These are phyloP conservation scores for Aspergillus carbonarius DNA, from an alignment of 2,329 filamentous ascomycete genomes.

Conservation along the genomic window DNA sequence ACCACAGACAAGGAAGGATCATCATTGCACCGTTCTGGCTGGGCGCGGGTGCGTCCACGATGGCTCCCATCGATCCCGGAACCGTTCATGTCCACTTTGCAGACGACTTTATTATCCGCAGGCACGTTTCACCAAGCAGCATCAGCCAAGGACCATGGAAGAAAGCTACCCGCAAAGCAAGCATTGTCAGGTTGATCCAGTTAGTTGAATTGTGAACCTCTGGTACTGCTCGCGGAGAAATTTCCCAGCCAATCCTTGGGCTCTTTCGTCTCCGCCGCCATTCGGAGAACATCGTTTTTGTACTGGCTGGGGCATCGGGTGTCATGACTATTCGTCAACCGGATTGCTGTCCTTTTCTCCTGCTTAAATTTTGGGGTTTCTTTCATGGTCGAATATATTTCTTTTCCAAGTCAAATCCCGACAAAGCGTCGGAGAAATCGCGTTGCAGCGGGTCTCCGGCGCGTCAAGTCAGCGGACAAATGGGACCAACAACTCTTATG, in stretches of 20 bases:
- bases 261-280: conserved; percentile 14
- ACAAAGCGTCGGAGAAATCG: background rate
- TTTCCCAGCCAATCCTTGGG: conserved; percentile 17
- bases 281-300: background rate
- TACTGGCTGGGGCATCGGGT: background rate
- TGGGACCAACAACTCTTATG: background rate
- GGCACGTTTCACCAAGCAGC: background rate
- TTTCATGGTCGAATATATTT: background rate
- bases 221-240: conserved; percentile 11
- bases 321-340: background rate
- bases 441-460: background rate
- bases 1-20: background rate
- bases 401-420: background rate
- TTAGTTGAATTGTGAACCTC: background rate
- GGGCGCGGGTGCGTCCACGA: background rate
- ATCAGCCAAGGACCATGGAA: background rate
- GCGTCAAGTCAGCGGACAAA: background rate
- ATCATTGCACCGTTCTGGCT: background rate
- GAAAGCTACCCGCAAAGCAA: background rate
- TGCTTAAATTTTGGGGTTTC: background rate
- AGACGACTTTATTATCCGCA: background rate
- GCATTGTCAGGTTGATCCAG: background rate
- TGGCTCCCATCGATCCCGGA: background rate
- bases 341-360: background rate
- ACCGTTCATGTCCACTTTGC: background rate